Base-by-base conservation (phyloP, 768 basidiomycete species). In the Lactifluus volemus region DNA sequence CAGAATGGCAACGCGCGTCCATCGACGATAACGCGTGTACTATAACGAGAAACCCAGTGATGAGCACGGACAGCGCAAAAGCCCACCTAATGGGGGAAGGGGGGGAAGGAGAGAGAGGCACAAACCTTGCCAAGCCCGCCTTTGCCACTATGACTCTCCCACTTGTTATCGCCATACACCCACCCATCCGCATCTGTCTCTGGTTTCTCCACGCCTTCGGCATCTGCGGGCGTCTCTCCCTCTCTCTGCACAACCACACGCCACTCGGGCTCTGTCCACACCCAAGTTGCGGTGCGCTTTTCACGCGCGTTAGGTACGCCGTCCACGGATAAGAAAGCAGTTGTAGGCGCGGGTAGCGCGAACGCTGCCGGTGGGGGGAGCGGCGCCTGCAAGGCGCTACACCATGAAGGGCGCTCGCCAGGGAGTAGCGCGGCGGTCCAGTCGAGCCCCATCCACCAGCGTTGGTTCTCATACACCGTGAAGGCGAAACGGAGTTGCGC, bases 401-500 rank as follows among this genome's bases (percentile, higher is more conserved):
- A 92, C 94, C 93, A 98, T 1, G 90, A 89, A 0, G 94, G 92
- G 5, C 93, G 85, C 68, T 98, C 94, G 17, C 82, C 82, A 0
- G 94, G 94, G 15, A 97, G 81, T 8, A 98, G 81, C 0, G 93
- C 92, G 3, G 90, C 88, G 2, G 94, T 96, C 91, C 91, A 98
- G 73, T 97, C 94, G 48, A 98, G 81, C 12, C 89, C 93, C 83
- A 98, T 84, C 94, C 94, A 98, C 94, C 94, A 96, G 6, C 94
- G 81, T 73, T 97, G 93, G 73, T 96, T 96, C 72, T 97, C 93
- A 69, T 91, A 86, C 11, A 95, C 74, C n/a, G 87, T 91, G 69
- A 95, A 95, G 50, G 89, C 79, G 75, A 95, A 94, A 21, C 88
- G 84, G 36, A 88, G 73, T 11, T 59, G 48, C 6, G 34, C 55